Percentiles rank a stretch among this genome's conserved stretches.
Conservation (phyloP, 805 yeast species). For the Lachancea sp. region DNA sequence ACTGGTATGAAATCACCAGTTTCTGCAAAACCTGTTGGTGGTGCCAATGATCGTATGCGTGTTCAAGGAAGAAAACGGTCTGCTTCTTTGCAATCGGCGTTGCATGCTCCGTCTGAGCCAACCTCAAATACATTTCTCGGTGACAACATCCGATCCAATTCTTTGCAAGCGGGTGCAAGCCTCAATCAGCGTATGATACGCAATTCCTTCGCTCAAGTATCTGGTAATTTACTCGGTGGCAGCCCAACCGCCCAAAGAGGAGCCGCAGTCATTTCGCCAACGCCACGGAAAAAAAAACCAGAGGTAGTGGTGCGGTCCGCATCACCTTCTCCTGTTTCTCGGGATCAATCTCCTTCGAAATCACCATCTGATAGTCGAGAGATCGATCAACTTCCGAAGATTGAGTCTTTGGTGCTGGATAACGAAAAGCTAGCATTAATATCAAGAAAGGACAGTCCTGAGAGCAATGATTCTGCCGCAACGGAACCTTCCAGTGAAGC, state of each 20-base stretch:
- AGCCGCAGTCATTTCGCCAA: not conserved
- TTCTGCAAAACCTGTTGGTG: not conserved
- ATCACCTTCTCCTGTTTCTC: constrained; percentile 6
- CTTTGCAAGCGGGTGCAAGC: constrained; percentile 26
- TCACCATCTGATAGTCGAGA: not conserved
- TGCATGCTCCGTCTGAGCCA: constrained; percentile 1
- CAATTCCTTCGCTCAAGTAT: constrained; percentile 15
- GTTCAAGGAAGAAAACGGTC: constrained; percentile 21
- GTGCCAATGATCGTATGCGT: not conserved
- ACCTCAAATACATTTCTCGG: not conserved
- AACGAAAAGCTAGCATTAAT: constrained; percentile 5
- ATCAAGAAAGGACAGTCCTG: not conserved
- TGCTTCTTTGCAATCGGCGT: constrained; percentile 29
- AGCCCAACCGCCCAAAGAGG: not conserved
- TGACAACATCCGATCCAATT: constrained; percentile 22
- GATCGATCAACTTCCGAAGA: not conserved
- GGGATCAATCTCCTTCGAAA: not conserved
- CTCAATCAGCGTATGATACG: constrained; percentile 27
- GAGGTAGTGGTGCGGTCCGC: not conserved
- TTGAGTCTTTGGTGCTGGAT: constrained; percentile 2
- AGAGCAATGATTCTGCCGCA: not conserved
- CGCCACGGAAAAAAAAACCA: not conserved
- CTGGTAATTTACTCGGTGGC: constrained; percentile 3
- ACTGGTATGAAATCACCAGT: constrained; percentile 2
- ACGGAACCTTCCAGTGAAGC: not conserved